Conservation (phyloP, 2,329 filamentous ascomycete genomes). For the Nemania abortiva region DNA sequence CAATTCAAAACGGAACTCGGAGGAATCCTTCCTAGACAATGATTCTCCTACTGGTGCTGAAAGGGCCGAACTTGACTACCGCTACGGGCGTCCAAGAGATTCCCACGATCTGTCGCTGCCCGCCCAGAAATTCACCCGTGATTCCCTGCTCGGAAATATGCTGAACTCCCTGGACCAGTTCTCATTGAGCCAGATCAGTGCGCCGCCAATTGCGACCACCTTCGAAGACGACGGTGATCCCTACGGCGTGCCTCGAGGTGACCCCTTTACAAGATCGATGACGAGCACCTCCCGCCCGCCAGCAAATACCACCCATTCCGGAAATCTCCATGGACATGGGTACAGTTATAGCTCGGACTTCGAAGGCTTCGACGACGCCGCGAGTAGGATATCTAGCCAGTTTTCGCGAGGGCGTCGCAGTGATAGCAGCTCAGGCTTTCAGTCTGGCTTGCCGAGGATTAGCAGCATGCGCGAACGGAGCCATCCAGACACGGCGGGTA, state of each 20-base stretch:
- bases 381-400: constrained; percentile 65
- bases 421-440: constrained; percentile 83
- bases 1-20: constrained; percentile 44
- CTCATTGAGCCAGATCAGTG: constrained; percentile 64
- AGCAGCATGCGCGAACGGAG: constrained; percentile 70
- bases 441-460: constrained; percentile 68
- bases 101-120: constrained; percentile 89
- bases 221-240: constrained; percentile 55
- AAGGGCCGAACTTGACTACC: constrained; percentile 48
- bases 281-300: constrained; percentile 45
- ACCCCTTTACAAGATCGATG: constrained; percentile 49
- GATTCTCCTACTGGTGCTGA: constrained; percentile 48
- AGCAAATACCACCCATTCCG: constrained; percentile 40
- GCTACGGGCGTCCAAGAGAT: constrained; percentile 60
- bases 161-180: constrained; percentile 91
- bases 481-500: constrained; percentile 54
- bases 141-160: constrained; percentile 96
- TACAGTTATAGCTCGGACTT: constrained; percentile 73
- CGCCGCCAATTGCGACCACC: constrained; percentile 48
- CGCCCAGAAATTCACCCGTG: constrained; percentile 80
- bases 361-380: constrained; percentile 65
- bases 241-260: constrained; percentile 44
- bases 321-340: constrained; percentile 49
- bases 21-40: constrained; percentile 51
- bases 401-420: constrained; percentile 74